Evolutionary conservation across 139 green algal genomes (phyloP), one percentile per base, ranked within the genome.

Genomic region (Chlorokybus atmophyticus): DNA sequence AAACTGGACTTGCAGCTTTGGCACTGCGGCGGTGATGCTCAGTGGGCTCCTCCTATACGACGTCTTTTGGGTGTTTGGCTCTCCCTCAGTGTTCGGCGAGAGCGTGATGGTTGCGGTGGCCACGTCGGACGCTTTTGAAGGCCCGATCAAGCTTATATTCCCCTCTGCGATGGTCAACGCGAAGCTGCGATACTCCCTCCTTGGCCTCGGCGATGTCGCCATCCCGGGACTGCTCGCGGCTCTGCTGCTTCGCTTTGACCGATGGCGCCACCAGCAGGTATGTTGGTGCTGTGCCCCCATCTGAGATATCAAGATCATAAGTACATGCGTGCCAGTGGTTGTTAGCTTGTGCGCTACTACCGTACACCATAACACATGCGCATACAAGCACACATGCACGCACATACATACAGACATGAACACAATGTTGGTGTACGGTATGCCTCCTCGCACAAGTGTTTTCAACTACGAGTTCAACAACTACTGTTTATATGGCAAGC

Each of bases 71-170:
- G 84, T 93, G n/a, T 92, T 91, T 68, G 79, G 67, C 40, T 81
- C 67, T 19, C 55, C 57, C 50, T 27, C 32, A 1, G 52, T 79
- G 25, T 71, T 89, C 3, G 83, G 80, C 17, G 70, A 78, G 52
- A 91, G 93, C 56, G 88, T 95, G 47, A 95, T 93, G 83, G 62
- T 94, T 1, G 70, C 79, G 0, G 76, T 87, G 2, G 81, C 82
- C 7, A 86, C 79, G 24, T 73, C 66, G 14, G 67, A 84, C 40
- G 47, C 80, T 2, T 21, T 93, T 3, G 67, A 58, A 0, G 85
- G 83, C 0, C 85, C 85, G 29, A 85, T 74, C 3, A 72, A 81
- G 23, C 75, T 94, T 50, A 77, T 93, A n/a, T 92, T 93, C 69
- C 86, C 85, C 3, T 67, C 79, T 24, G 24, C 57, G 1, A 14